Percentiles rank a stretch among this genome's conserved stretches.
phyloP scores from a whole-genome alignment of 768 basidiomycete genomes.

The Leucocoprinus leucothites region DNA sequence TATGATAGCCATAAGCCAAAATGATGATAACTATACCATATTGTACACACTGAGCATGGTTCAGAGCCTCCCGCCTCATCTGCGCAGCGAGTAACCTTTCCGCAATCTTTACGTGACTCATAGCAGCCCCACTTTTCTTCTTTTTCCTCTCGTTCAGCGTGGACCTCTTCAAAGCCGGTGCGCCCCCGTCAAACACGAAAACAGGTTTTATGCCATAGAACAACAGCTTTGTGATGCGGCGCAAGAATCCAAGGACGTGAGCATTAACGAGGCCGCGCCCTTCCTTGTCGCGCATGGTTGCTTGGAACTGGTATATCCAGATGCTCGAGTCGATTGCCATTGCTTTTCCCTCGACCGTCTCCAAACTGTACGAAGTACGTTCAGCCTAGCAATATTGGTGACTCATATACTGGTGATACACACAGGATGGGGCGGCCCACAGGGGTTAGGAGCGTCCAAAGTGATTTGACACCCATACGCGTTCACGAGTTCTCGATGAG shows the following conservation, averaged over 20 bases:
- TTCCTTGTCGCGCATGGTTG: constrained; percentile 98
- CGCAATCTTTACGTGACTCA: constrained; percentile 82
- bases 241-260: constrained; percentile 86
- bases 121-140: constrained; percentile 88
- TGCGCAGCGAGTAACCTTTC: constrained; percentile 93
- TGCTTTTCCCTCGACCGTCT: constrained; percentile 91
- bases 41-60: constrained; percentile 49
- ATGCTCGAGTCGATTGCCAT: constrained; percentile 99
- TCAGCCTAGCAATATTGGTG: background rate
- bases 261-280: constrained; percentile 89
- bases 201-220: constrained; percentile 99
- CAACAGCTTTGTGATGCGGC: constrained; percentile 89
- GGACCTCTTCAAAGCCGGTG: constrained; percentile 81
- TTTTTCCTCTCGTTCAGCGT: constrained; percentile 87
- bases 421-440: constrained; percentile 93
- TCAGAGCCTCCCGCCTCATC: constrained; percentile 84
- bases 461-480: constrained; percentile 91
- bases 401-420: constrained; percentile 22
- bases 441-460: constrained; percentile 92
- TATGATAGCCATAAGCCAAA: background rate
- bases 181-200: constrained; percentile 98
- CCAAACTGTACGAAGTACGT: constrained; percentile 58
- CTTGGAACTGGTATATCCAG: constrained; percentile 99
- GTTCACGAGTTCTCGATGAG: background rate
- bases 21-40: background rate